Percentiles rank a stretch among this genome's conserved stretches.
phyloP scores from a whole-genome alignment of 202 grass and related monocot genomes.

The Schoenoplectus triqueter region DNA sequence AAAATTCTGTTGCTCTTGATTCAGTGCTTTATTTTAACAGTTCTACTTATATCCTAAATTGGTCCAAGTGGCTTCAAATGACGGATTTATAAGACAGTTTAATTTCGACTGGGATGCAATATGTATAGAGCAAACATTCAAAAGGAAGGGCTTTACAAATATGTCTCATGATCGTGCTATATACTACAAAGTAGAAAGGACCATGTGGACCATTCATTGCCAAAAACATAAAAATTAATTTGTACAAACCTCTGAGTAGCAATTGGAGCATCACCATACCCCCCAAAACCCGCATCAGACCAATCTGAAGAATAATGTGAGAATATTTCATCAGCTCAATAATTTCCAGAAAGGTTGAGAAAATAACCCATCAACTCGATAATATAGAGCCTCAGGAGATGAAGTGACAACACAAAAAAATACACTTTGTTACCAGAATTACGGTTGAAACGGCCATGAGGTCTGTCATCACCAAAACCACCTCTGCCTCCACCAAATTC shows the following conservation, averaged over 20 bases:
- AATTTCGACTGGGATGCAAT: neutral
- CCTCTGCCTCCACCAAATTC: conserved; percentile 74
- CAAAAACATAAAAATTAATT: conserved; percentile 22
- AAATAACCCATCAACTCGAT: neutral
- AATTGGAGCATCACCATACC: conserved; percentile 67
- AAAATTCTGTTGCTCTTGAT: neutral
- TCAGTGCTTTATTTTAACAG: neutral
- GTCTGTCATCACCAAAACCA: conserved; percentile 67
- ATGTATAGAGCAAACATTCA: neutral
- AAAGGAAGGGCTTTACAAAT: neutral
- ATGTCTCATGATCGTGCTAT: neutral
- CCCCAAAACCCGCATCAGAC: conserved; percentile 70
- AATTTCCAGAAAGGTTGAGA: neutral
- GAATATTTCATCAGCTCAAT: conserved; percentile 27
- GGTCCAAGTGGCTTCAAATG: neutral
- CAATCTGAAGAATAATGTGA: conserved; percentile 67
- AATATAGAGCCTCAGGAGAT: neutral
- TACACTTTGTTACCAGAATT: conserved; percentile 56
- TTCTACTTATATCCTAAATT: neutral
- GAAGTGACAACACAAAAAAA: neutral
- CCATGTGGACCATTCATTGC: conserved; percentile 22
- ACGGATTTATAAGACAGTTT: neutral
- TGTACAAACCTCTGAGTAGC: conserved; percentile 58
- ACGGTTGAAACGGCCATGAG: conserved; percentile 67
- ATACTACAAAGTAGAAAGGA: neutral